phyloP scores from a whole-genome alignment of 441 rosid genomes.

The Cnidoscolus chayamansa region DNA sequence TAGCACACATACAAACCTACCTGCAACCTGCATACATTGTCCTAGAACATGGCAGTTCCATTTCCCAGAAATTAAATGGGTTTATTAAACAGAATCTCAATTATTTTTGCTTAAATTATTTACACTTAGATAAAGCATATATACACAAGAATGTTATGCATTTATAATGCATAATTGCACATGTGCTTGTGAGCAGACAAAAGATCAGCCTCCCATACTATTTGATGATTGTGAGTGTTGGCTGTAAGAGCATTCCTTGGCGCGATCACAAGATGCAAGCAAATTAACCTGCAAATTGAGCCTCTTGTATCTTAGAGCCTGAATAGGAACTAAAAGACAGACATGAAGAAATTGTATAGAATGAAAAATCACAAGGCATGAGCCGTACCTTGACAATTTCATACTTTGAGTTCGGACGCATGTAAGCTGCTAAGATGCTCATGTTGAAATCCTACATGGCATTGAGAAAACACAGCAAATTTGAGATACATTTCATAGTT shows the following conservation, averaged over 20 bases:
- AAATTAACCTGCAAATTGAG: constrained; percentile 60
- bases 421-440: constrained; percentile 86
- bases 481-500: background rate
- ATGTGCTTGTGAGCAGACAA: background rate
- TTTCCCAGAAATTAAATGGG: background rate
- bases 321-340: background rate
- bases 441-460: constrained; percentile 69
- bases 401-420: constrained; percentile 75
- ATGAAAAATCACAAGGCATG: background rate
- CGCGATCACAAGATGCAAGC: constrained; percentile 52
- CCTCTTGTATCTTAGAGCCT: background rate
- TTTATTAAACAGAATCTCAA: background rate
- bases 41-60: background rate
- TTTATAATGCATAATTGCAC: background rate
- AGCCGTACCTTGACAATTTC: constrained; percentile 82
- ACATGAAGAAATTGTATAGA: background rate
- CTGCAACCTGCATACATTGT: background rate
- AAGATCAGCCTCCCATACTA: constrained; percentile 68
- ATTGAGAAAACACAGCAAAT: background rate
- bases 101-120: background rate
- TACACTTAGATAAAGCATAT: background rate
- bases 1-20: too few species aligned
- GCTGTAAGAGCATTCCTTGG: constrained; percentile 38
- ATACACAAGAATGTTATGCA: background rate
- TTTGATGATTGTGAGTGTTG: constrained; percentile 39